phyloP scores from a whole-genome alignment of 2,329 filamentous ascomycete species.

The Parafenestella ontariensis region DNA sequence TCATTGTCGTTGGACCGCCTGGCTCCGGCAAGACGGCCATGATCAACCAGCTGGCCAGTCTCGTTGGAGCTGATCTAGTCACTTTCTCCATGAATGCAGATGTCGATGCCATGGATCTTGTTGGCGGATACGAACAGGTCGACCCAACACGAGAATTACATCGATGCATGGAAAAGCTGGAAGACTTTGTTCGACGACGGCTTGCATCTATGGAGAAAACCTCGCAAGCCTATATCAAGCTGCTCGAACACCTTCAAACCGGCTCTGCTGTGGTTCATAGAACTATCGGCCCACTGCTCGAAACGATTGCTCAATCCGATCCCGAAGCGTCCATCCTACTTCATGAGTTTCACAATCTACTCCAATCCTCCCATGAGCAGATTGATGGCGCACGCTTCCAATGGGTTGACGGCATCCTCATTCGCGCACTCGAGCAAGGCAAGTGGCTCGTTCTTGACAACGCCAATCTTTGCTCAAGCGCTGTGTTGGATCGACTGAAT shows the following conservation, averaged over 20 bases:
- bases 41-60: conserved; percentile 79
- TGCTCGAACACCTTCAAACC: conserved; percentile 32
- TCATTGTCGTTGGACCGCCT: conserved; percentile 84
- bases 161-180: conserved; percentile 62
- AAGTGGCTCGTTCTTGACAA: conserved; percentile 96
- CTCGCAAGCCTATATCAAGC: conserved; percentile 9
- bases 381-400: conserved; percentile 84
- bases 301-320: conserved; percentile 18
- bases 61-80: conserved; percentile 76
- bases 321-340: conserved; percentile 48
- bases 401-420: conserved; percentile 93
- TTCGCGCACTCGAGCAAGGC: conserved; percentile 83
- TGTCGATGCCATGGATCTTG: conserved; percentile 94
- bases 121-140: conserved; percentile 95
- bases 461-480: conserved; percentile 94
- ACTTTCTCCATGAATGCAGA: conserved; percentile 93
- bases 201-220: conserved; percentile 21
- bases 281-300: conserved; percentile 16
- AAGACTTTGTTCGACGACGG: conserved; percentile 58
- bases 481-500: conserved; percentile 92
- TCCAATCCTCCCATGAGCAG: conserved; percentile 59
- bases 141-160: conserved; percentile 79
- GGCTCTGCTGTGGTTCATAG: background rate
- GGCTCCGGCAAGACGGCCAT: conserved; percentile 87
- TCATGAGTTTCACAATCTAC: conserved; percentile 57